These are phyloP conservation scores for Naganishia albida DNA, from an alignment of 1,284 basidiomycete species.

Conservation along the genomic window DNA sequence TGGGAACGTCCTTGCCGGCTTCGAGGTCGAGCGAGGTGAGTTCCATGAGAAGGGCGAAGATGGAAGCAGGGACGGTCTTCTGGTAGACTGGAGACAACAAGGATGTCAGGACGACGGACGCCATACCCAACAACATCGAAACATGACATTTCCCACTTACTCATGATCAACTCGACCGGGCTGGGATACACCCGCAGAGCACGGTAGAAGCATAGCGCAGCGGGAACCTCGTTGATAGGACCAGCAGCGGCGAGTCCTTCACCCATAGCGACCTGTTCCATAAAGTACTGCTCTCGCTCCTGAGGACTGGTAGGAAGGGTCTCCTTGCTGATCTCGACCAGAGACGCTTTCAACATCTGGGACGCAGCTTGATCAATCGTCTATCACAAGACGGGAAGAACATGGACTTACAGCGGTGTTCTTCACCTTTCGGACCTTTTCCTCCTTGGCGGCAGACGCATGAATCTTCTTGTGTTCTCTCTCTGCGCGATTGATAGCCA, in stretches of 20 bases:
- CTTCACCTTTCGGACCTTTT: slow-evolving; percentile 56
- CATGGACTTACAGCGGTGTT: slow-evolving; percentile 43
- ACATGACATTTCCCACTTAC: slow-evolving; percentile 47
- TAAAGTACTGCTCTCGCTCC: slow-evolving; percentile 84
- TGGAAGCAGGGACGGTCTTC: slow-evolving; percentile 76
- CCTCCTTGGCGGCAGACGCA: slow-evolving; percentile 62
- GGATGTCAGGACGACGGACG: neutral
- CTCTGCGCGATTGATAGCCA: slow-evolving; percentile 57
- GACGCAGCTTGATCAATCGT: neutral
- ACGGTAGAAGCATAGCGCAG: slow-evolving; percentile 88
- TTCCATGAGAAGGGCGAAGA: slow-evolving; percentile 89
- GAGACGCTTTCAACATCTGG: slow-evolving; percentile 33
- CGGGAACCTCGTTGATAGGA: slow-evolving; percentile 70
- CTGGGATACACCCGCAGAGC: slow-evolving; percentile 92
- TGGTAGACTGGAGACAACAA: slow-evolving; percentile 67
- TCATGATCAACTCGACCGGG: slow-evolving; percentile 84
- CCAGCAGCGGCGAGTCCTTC: slow-evolving; percentile 80
- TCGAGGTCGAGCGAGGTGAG: slow-evolving; percentile 83
- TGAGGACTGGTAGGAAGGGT: slow-evolving; percentile 67
- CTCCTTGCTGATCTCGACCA: slow-evolving; percentile 42
- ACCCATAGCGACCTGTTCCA: slow-evolving; percentile 81
- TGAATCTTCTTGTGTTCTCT: slow-evolving; percentile 82
- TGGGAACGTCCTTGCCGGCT: slow-evolving; percentile 42
- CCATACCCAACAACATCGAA: no score
- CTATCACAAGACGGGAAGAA: neutral